Base-by-base conservation (phyloP, 73 alveolate genomes). In the Halteria grandinella region DNA sequence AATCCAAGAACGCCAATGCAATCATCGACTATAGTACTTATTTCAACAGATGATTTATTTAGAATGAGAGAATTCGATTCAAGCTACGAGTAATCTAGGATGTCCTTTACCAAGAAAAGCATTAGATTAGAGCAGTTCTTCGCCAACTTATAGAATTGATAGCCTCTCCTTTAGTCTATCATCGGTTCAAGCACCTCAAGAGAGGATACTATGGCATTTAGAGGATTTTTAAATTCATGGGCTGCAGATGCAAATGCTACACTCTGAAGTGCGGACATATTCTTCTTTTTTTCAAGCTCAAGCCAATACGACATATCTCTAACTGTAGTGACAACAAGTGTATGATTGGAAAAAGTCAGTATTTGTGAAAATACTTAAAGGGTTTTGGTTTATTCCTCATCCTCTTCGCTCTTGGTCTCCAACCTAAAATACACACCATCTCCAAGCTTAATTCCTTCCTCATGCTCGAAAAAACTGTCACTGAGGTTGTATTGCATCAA, bases 191-290 rank as follows among this genome's bases (percentile, higher is more conserved):
- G 57, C 15, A 73, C 28, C 23, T 33, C 51, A 1, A 73, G 52
- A n/a, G 76, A 51, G 7, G 54, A 37, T 2, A 55, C 40, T 2
- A 73, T 45, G 6, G 66, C 86, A 55, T 55, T 55, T 20, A 73
- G 25, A 55, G 86, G 86, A 47, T 73, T 73, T 52, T 76, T 73
- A 8, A 73, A 55, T 39, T 73, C 86, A 39, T 73, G 86, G 39
- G 76, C 49, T 5, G 86, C 73, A 4, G 51, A 58, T 14, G 75
- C 51, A 33, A 58, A 58, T 7, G 75, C 75, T 54, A 21, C 6
- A 18, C 55, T 58, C 32, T 34, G 28, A 4, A 20, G 15, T 33
- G 32, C 3, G n/a, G 58, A 14, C 5, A 58, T 4, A 8, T 58
- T 27, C 34, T 58, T 58, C 34, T 58, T 3, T 7, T 58, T 58